These are phyloP conservation scores for Galerina marginata DNA, from an alignment of 768 basidiomycete genomes.

Conservation along the genomic window DNA sequence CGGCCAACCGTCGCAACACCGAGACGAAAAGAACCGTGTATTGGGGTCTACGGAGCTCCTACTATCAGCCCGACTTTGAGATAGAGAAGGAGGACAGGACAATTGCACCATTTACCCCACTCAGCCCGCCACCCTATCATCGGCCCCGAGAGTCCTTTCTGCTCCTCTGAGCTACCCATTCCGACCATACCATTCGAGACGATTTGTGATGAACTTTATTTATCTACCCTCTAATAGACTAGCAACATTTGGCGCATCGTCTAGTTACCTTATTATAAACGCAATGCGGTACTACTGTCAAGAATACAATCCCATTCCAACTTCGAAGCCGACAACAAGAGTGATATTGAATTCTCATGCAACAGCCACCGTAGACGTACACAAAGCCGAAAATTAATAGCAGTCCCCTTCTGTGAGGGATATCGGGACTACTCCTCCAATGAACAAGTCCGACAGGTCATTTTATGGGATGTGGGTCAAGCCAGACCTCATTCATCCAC, in stretches of 20 bases:
- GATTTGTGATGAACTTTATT: too few species aligned
- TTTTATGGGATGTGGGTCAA: too few species aligned
- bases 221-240: too few species aligned
- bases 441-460: too few species aligned
- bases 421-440: neutral
- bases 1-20: neutral
- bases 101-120: slow-evolving; percentile 1
- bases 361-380: neutral
- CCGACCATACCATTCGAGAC: too few species aligned
- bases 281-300: too few species aligned
- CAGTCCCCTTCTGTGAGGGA: neutral
- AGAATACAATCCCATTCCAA: too few species aligned
- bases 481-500: slow-evolving; percentile 13
- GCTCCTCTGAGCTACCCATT: neutral
- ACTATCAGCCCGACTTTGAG: slow-evolving; percentile 9
- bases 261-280: too few species aligned
- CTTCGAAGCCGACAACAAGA: neutral
- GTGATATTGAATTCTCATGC: neutral
- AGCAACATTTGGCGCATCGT: too few species aligned
- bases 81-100: slow-evolving; percentile 10
- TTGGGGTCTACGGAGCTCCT: slow-evolving; percentile 1
- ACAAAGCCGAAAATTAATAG: neutral
- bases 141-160: neutral
- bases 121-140: slow-evolving; percentile 12
- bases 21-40: neutral